Evolutionary conservation across 1,139 yeast species (phyloP).

Genomic region (Geotrichum macrosporum): DNA sequence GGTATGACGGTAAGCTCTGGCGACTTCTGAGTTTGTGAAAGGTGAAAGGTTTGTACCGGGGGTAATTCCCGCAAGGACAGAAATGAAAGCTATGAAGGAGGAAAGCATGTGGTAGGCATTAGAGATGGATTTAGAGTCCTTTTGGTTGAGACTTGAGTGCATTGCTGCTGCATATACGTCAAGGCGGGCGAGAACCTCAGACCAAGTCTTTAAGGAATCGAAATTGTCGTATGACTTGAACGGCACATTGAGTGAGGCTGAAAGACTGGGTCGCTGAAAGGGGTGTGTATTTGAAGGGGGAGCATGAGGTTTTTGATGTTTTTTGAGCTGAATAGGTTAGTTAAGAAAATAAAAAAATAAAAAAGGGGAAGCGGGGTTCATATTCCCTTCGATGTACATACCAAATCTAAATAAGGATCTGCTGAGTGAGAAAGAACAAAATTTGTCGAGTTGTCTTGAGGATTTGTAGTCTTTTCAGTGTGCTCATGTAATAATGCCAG

Average conservation of each 20-base stretch:
- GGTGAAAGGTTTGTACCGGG: conserved; percentile 31
- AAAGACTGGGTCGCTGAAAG: conserved; percentile 15
- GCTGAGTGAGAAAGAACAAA: conserved; percentile 16
- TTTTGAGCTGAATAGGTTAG: conserved; percentile 14
- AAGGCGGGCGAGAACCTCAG: conserved; percentile 22
- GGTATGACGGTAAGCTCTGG: conserved; percentile 29
- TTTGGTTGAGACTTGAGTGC: conserved; percentile 19
- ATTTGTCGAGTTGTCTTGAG: conserved; percentile 13
- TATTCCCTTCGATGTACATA: too few species aligned
- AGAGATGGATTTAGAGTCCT: conserved; percentile 23
- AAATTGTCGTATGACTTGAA: conserved; percentile 17
- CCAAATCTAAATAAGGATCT: conserved; percentile 26
- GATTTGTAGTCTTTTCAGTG: conserved; percentile 1
- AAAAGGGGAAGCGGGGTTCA: background rate
- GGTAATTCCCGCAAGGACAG: conserved; percentile 32
- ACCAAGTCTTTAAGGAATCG: conserved; percentile 23
- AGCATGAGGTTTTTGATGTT: conserved; percentile 17
- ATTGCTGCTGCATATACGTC: conserved; percentile 19
- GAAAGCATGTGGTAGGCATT: conserved; percentile 26
- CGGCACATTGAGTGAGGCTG: conserved; percentile 20
- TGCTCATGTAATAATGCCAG: conserved; percentile 9
- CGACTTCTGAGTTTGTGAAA: conserved; percentile 26
- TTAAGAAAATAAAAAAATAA: conserved; percentile 8
- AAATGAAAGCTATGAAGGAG: conserved; percentile 28
- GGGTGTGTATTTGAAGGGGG: conserved; percentile 18